Conservation (phyloP, 768 basidiomycete genomes). For the Lyophyllum atratum region DNA sequence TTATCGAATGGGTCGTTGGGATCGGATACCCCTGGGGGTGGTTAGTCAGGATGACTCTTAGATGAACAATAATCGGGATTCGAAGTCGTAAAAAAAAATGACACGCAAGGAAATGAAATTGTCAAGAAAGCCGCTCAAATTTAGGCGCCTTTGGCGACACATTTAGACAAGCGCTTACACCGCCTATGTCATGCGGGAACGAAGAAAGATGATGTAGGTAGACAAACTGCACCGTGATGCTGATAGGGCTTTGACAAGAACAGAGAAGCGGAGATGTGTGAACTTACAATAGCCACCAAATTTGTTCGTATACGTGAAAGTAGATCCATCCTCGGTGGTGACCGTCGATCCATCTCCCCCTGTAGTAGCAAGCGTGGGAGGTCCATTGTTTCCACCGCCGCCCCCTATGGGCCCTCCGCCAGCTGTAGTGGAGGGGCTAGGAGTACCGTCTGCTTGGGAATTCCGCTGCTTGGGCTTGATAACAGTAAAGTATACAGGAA, state of each 20-base stretch:
- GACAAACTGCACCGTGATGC: not conserved
- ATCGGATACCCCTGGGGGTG: conserved; percentile 57
- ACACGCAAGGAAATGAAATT: not conserved
- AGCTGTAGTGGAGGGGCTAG: conserved; percentile 9
- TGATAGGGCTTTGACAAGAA: conserved; percentile 1
- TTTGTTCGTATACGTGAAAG: conserved; percentile 75
- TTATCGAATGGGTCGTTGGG: conserved; percentile 77
- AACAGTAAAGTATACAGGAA: conserved; percentile 61
- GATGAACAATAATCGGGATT: not conserved
- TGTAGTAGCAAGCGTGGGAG: conserved; percentile 29
- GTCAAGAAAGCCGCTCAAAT: not conserved
- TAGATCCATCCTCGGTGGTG: conserved; percentile 64
- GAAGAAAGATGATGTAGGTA: not conserved
- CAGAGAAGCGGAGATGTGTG: not conserved
- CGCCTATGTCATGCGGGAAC: not conserved
- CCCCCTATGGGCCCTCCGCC: conserved; percentile 1
- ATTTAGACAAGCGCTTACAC: conserved; percentile 2
- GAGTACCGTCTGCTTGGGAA: conserved; percentile 6
- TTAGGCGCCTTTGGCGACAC: conserved; percentile 7
- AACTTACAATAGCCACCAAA: conserved; percentile 76
- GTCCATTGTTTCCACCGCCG: conserved; percentile 5
- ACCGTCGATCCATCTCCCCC: conserved; percentile 76
- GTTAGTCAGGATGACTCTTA: conserved; percentile 6
- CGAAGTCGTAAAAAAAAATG: not conserved
- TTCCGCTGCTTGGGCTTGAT: conserved; percentile 41